Evolutionary conservation across 495 filamentous ascomycete genomes (phyloP).

Genomic region (Astrothelium macrocarpum): DNA sequence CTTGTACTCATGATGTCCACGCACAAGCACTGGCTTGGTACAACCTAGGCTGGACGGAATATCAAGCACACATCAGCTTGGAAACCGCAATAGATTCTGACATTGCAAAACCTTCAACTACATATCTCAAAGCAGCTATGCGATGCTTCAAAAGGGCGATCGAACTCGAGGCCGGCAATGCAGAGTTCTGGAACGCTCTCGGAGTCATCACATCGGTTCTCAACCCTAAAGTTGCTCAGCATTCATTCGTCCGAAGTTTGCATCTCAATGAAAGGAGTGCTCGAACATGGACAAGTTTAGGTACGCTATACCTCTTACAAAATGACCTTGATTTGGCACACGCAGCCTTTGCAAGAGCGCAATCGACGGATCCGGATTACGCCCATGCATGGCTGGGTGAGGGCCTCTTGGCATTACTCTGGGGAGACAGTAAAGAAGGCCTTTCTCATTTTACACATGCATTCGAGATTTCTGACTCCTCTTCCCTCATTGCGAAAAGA

Average conservation of each 20-base stretch:
- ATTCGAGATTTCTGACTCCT: conserved; percentile 78
- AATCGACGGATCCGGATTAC: conserved; percentile 89
- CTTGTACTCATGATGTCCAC: conserved; percentile 63
- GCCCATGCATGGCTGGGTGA: conserved; percentile 90
- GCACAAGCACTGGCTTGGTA: conserved; percentile 96
- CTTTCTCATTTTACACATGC: conserved; percentile 85
- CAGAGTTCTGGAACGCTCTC: conserved; percentile 96
- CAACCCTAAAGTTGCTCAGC: conserved; percentile 83
- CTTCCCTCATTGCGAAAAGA: conserved; percentile 57
- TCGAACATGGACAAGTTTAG: conserved; percentile 82
- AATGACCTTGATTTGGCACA: conserved; percentile 75
- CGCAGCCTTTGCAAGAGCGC: conserved; percentile 78
- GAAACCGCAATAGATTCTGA: conserved; percentile 28
- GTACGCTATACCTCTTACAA: conserved; percentile 74
- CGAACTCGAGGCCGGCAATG: conserved; percentile 86
- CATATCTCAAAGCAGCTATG: conserved; percentile 70
- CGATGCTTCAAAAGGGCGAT: conserved; percentile 95
- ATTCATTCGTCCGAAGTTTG: conserved; percentile 84
- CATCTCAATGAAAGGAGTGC: conserved; percentile 82
- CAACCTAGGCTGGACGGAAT: conserved; percentile 91
- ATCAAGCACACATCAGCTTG: conserved; percentile 62
- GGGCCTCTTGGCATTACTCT: conserved; percentile 67
- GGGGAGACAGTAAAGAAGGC: conserved; percentile 66
- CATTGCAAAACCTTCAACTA: conserved; percentile 39
- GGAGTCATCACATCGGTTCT: conserved; percentile 78